Base-by-base conservation (phyloP, 2,329 filamentous ascomycete genomes). In the Pyrenophora seminiperda region DNA sequence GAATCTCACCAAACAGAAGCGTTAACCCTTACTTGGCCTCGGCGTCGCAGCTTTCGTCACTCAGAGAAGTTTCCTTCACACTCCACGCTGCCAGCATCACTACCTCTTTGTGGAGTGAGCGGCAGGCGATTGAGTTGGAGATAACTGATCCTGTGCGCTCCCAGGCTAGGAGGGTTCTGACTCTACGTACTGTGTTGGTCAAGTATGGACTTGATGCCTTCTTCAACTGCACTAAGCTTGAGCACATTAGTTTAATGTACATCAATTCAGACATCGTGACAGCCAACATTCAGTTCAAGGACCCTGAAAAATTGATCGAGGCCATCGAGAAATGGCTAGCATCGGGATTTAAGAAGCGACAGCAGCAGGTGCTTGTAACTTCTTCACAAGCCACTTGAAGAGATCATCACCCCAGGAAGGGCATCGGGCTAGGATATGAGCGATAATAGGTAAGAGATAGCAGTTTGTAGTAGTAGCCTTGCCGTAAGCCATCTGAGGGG, bases 11-110 rank as follows among this genome's bases (percentile, higher is more conserved):
- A 76, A 0, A 80, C 2, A 97, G 93, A 63, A 96, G 94, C 1
- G 91, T 85, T 68, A 97, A 96, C 67, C 97, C 93, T 49, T 90
- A 91, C 61, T 85, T 90, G 0, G 91, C 91, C 63, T 96, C 93
- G 66, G 96, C 91, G 42, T 95, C 73, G 10, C 91, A 84, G 63
- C 91, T 96, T 3, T 90, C 88, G 2, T 91, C 79, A 68, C 96
- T 96, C 0, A 85, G 82, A 0, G 87, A 87, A 7, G 90, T 92
- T 63, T 84, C 84, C 32, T 90, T 83, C 72, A 96, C 91, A 7
- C 95, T 78, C 1, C 91, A 90, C 1, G 92, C 93, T 7, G 92
- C 89, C 1, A 90, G 87, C 6, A 89, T 84, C 49, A 84, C 86
- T 0, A 87, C 79, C 62, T 90, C 89, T 68, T 90, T 94, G 7